Conservation (phyloP, 108 stramenopile genomes). For the Skeletonema grethae region DNA sequence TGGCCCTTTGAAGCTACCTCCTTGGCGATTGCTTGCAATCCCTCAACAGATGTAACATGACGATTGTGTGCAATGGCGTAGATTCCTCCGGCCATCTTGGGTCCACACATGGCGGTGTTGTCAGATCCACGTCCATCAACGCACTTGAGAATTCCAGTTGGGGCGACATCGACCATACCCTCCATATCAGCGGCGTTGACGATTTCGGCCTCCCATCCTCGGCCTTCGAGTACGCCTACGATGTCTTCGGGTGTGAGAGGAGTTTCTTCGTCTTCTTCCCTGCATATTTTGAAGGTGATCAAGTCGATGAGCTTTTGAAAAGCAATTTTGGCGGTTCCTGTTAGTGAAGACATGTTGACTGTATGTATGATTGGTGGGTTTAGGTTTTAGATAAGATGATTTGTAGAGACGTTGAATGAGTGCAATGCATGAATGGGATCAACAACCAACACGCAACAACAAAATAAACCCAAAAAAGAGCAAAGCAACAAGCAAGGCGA, state of each 20-base stretch:
- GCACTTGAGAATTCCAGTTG: conserved; percentile 27
- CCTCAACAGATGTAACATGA: conserved; percentile 11
- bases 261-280: too few species aligned
- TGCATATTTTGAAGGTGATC: too few species aligned
- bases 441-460: too few species aligned
- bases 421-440: too few species aligned
- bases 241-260: conserved; percentile 19
- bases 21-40: conserved; percentile 11
- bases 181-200: conserved; percentile 7
- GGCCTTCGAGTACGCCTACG: conserved; percentile 7
- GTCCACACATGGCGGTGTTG: conserved; percentile 11
- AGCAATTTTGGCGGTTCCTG: too few species aligned
- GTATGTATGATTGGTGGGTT: too few species aligned
- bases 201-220: conserved; percentile 22
- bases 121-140: conserved; percentile 37
- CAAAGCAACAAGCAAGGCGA: too few species aligned
- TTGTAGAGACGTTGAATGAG: too few species aligned
- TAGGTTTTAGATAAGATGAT: too few species aligned
- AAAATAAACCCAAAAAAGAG: too few species aligned
- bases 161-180: conserved; percentile 4
- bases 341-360: too few species aligned
- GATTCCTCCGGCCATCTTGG: conserved; percentile 31
- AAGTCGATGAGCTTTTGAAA: too few species aligned
- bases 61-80: conserved; percentile 35
- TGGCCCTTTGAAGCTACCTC: conserved; percentile 14